Evolutionary conservation across 805 yeast species (phyloP), one percentile per base, ranked within the genome.

Genomic region (Lipomyces yamanashiensis): DNA sequence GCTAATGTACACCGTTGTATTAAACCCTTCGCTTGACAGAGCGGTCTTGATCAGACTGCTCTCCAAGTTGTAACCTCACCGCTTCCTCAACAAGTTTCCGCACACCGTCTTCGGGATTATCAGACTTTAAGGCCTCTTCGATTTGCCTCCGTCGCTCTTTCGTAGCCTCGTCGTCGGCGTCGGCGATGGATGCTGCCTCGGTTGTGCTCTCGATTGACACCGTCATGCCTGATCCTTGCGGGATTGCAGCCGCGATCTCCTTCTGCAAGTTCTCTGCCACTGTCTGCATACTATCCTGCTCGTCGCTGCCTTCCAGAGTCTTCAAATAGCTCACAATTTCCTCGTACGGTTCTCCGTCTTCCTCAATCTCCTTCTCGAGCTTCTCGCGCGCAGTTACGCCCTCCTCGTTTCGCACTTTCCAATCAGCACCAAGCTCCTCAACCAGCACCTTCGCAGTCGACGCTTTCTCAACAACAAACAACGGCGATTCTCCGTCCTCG

Each of bases 401-500:
- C 34, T 90, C 97, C 50, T 77, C 74, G 74, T 95, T 93, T 72
- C 80, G 83, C 43, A 85, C 70, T 50, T 75, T 84, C 73, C 78
- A 81, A 75, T 90, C 88, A 0, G 93, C 97, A 3, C 83, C 81
- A 39, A 87, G 80, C 57, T 85, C 84, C 68, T 86, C 90, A 0
- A 95, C 81, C 58, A 95, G 78, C 28, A 81, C 71, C 68, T 82
- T 84, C 0, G 96, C 98, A 0, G 85, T 81, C 1, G 74, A 78
- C 0, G 84, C 76, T 60, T 86, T 88, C 73, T 95, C 99, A 23
- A 86, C 90, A 70, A 91, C 96, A 74, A 93, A 98, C 65, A 95
- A 79, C 0, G 99, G 98, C 0, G 98, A 88, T 71, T 95, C 99
- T 1, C 98, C 98, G 68, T 96, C 99, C 23, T 77, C 77, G 70